Base-by-base conservation (phyloP, 176 grass and related monocot genomes). In the Avena insularis region DNA sequence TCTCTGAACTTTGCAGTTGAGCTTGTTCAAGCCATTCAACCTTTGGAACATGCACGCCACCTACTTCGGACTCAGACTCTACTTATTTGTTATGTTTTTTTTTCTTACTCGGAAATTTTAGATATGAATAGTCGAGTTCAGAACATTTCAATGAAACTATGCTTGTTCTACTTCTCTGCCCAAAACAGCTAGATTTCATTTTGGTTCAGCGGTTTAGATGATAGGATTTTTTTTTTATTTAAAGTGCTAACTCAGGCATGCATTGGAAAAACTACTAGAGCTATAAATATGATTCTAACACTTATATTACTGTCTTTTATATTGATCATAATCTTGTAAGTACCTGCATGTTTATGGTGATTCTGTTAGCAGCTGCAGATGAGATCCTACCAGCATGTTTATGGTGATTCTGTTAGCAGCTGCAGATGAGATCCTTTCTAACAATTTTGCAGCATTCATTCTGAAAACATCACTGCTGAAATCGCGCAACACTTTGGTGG, bases 401-500 rank as follows among this genome's bases (percentile, higher is more conserved):
- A 87, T 80, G 61, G 31, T 33, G 14, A 15, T 80, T 51, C 81
- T 48, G 9, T 80, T 59, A 33, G 75, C 50, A 68, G 85, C 81
- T 75, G 85, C 75, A 47, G 6, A 73, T 36, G 75, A 79, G 76
- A 79, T 89, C 14, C 73, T 89, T 21, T 89, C 74, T 72, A 21
- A 33, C 8, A 92, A 64, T 57, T 88, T 92, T 35, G 64, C 67
- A 58, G 90, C 86, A 74, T 89, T 89, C 15, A 29, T 62, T 89
- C 76, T 87, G 59, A 91, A 91, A 16, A 89, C 76, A 11, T 29
- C 76, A 40, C 86, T 89, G 84, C 89, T 89, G 89, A 79, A 93
- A 2, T 89, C 86, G 8, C 83, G 84, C 36, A 95, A 40, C 48
- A 95, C 83, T 56, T 84, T 95, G 27, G 88, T 89, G 33, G 93